Conservation (phyloP, 148 eudicot species). For the Beta vulgaris region DNA sequence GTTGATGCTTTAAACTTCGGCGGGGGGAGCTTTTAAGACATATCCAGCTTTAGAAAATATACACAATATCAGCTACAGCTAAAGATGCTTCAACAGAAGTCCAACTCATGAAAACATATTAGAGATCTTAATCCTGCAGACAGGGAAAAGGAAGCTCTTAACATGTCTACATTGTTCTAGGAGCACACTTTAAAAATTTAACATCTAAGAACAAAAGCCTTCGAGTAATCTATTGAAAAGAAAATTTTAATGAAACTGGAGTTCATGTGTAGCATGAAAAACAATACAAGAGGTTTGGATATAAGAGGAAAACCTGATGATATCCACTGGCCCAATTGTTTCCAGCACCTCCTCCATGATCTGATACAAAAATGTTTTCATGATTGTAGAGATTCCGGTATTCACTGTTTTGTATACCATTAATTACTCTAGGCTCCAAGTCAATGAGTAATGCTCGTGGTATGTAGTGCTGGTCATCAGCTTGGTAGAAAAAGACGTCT, state of each 20-base stretch:
- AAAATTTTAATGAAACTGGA: not conserved
- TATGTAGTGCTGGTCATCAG: constrained; percentile 94
- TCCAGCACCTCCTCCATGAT: constrained; percentile 99
- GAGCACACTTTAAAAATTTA: not conserved
- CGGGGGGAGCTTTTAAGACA: no score
- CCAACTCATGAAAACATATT: no score
- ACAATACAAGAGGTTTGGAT: not conserved
- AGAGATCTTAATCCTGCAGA: no score
- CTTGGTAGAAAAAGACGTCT: constrained; percentile 99
- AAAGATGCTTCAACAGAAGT: no score
- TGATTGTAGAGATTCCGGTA: constrained; percentile 93
- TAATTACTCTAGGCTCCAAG: constrained; percentile 96
- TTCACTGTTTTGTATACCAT: constrained; percentile 92
- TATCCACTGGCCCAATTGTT: constrained; percentile 98
- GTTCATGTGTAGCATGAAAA: not conserved
- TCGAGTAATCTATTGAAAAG: not conserved
- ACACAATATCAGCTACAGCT: no score
- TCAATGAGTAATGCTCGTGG: constrained; percentile 94
- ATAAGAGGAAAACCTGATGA: constrained; percentile 59
- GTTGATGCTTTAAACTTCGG: no score
- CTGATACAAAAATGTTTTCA: constrained; percentile 76
- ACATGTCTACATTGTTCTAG: not conserved
- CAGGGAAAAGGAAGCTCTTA: not conserved
- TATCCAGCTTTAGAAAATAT: no score
- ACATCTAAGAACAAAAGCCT: not conserved